Evolutionary conservation across 306 rosid genomes (phyloP).

Genomic region (Vigna radiata): DNA sequence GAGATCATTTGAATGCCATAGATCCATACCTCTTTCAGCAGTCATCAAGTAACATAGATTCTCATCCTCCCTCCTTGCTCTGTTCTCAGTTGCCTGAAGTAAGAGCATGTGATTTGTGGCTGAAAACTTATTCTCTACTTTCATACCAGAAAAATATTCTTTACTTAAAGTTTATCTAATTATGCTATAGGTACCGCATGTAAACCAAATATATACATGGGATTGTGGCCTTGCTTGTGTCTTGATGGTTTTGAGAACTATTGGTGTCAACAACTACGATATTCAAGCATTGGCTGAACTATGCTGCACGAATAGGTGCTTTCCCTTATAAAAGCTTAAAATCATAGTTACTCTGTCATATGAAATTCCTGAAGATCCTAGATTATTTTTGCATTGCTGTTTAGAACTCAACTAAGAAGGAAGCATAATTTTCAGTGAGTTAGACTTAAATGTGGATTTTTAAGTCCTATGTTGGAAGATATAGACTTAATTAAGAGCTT

Average conservation of each 20-base stretch:
- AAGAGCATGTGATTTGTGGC: slow-evolving; percentile 51
- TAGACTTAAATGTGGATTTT: not conserved
- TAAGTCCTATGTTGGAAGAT: not conserved
- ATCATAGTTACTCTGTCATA: slow-evolving; percentile 44
- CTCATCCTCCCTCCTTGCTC: slow-evolving; percentile 48
- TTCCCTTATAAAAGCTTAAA: slow-evolving; percentile 33
- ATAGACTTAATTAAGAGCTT: not conserved
- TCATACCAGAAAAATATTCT: slow-evolving; percentile 19
- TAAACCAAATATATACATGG: slow-evolving; percentile 87
- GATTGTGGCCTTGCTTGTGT: slow-evolving; percentile 99
- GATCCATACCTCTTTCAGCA: slow-evolving; percentile 57
- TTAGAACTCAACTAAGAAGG: slow-evolving; percentile 35
- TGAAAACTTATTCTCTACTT: slow-evolving; percentile 31
- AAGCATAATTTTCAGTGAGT: slow-evolving; percentile 14
- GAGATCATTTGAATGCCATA: slow-evolving; percentile 51
- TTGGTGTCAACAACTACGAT: slow-evolving; percentile 62
- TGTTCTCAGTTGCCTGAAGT: slow-evolving; percentile 69
- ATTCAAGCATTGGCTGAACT: slow-evolving; percentile 69
- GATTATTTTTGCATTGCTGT: not conserved
- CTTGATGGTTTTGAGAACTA: slow-evolving; percentile 73
- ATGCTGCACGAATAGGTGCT: slow-evolving; percentile 83
- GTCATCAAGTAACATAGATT: slow-evolving; percentile 48
- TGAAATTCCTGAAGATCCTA: slow-evolving; percentile 32
- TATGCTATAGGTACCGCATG: slow-evolving; percentile 79
- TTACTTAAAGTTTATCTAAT: slow-evolving; percentile 9